Percentiles rank a stretch among this genome's conserved stretches.
These are phyloP conservation scores for Pythium phragmiticola DNA, from an alignment of 352 stramenopile species.

Conservation along the genomic window DNA sequence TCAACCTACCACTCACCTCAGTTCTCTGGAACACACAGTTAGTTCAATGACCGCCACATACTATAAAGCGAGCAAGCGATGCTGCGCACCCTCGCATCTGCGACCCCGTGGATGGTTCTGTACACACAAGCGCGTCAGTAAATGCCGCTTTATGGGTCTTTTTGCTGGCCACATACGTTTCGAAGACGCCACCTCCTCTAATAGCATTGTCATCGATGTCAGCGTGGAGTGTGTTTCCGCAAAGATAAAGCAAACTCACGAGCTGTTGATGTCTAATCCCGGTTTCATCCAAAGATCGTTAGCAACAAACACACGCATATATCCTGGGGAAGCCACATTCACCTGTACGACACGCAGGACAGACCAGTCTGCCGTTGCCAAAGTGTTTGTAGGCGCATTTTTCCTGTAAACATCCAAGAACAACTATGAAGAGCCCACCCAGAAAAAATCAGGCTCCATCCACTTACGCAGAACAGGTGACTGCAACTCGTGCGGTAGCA, in stretches of 20 bases:
- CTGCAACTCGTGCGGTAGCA: slow-evolving; percentile 79
- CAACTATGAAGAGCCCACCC: neutral
- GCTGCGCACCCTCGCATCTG: slow-evolving; percentile 51
- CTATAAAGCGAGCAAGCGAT: neutral
- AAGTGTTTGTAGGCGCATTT: slow-evolving; percentile 88
- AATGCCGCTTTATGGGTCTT: neutral
- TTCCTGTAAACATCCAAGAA: slow-evolving; percentile 36
- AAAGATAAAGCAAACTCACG: slow-evolving; percentile 28
- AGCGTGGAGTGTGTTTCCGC: neutral
- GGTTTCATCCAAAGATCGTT: neutral
- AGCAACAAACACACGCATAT: neutral
- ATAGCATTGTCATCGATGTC: slow-evolving; percentile 19
- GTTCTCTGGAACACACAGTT: slow-evolving; percentile 22
- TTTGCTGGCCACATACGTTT: slow-evolving; percentile 46
- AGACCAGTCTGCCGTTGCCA: slow-evolving; percentile 56
- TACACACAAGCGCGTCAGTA: neutral
- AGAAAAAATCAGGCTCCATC: neutral
- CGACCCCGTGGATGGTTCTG: slow-evolving; percentile 67
- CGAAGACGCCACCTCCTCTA: slow-evolving; percentile 48
- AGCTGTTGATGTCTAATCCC: slow-evolving; percentile 47
- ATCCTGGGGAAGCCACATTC: neutral
- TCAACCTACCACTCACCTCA: slow-evolving; percentile 10
- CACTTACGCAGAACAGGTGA: slow-evolving; percentile 66
- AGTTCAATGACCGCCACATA: neutral
- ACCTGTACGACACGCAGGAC: slow-evolving; percentile 59